Evolutionary conservation across 2,329 filamentous ascomycete genomes (phyloP).

Genomic region (Diplodia intermedia): DNA sequence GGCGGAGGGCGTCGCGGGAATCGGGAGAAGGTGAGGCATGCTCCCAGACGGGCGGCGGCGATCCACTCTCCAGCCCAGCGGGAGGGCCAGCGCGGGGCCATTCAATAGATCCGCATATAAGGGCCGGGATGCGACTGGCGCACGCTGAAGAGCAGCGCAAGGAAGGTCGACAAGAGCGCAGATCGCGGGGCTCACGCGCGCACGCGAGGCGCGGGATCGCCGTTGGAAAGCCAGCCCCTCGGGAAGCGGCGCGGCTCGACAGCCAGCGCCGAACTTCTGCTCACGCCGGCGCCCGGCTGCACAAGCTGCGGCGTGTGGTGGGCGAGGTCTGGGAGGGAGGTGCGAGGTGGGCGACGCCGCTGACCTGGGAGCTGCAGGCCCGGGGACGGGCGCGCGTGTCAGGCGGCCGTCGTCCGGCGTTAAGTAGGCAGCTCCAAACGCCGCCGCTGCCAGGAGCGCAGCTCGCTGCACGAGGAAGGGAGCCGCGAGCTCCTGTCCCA

Average conservation of each 20-base stretch:
- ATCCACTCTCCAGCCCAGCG: slow-evolving; percentile 21
- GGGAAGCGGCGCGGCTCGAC: slow-evolving; percentile 17
- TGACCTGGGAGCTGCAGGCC: neutral
- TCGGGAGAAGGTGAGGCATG: neutral
- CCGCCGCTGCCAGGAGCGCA: neutral
- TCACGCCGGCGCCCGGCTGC: neutral
- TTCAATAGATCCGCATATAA: slow-evolving; percentile 28
- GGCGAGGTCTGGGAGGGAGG: neutral
- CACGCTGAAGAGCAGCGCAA: slow-evolving; percentile 13
- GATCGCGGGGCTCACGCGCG: slow-evolving; percentile 25
- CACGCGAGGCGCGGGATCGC: slow-evolving; percentile 27
- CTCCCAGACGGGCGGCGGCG: slow-evolving; percentile 8
- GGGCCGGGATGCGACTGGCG: slow-evolving; percentile 2
- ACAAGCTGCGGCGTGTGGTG: neutral
- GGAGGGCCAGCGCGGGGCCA: neutral
- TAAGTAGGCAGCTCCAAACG: neutral
- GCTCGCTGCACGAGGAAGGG: neutral
- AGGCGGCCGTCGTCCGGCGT: neutral
- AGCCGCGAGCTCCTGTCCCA: neutral
- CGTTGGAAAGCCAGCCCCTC: slow-evolving; percentile 15
- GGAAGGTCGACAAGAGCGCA: slow-evolving; percentile 9
- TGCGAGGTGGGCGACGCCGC: neutral
- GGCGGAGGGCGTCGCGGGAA: neutral
- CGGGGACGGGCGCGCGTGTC: neutral
- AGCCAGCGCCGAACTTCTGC: neutral